Evolutionary conservation across 495 filamentous ascomycete genomes (phyloP), one percentile per base, ranked within the genome.

Genomic region (Articulospora tetracladia): DNA sequence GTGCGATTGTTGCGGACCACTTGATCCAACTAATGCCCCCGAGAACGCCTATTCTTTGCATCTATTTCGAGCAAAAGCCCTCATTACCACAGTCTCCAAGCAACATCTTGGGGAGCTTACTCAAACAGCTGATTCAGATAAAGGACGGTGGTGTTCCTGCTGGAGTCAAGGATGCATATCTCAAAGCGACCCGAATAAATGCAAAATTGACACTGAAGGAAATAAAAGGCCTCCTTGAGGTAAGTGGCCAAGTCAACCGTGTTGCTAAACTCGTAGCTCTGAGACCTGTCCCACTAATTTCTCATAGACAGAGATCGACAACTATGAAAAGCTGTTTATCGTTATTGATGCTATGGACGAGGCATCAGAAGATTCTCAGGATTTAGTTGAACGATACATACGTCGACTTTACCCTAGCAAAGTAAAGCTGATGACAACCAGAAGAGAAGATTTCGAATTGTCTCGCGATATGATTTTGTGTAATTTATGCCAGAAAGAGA

Each of bases 71-170:
- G 41, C 57, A 72, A 28, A 70, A 63, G 15, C 63, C 47, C 30
- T 17, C 62, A 3, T 44, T 15, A 19, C 44, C 13, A 19, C 70
- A 70, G 30, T 60, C 68, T 20, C 41, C 55, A 20, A 52, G 39
- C 12, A 67, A 66, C 26, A 27, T 72, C 7, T 49, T 69, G 10
- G 63, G 64, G 2, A 69, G 68, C 34, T 58, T 72, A 13, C 41
- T 72, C 3, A 68, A 69, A 50, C 70, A 72, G 39, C 27, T 72
- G 47, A 46, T 70, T 23, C 64, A 70, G 54, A 49, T 60, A 19
- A 28, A 44, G 1, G 54, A 61, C n/a, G 22, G 46, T 4, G 46
- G 39, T 36, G 19, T 56, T 22, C 32, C 19, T 61, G 24, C 52
- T 24, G 53, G 15, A 3, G 39, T 61, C 19, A 19, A 48, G 7